These are phyloP conservation scores for Tulasnella sp. DNA, from an alignment of 768 basidiomycete species.

Conservation along the genomic window DNA sequence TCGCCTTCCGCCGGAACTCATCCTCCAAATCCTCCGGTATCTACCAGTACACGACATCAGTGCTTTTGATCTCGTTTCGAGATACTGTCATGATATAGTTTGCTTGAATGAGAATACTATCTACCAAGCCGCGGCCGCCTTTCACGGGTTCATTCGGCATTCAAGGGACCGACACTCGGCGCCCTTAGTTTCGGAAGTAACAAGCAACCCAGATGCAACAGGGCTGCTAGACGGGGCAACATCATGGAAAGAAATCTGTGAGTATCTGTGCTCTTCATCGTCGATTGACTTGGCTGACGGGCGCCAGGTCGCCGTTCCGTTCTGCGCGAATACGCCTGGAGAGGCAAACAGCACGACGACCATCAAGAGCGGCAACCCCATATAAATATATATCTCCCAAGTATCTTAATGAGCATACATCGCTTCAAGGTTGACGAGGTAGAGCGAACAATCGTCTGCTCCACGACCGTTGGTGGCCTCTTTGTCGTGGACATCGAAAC, in stretches of 20 bases:
- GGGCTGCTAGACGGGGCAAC: slow-evolving; percentile 48
- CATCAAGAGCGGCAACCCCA: not conserved
- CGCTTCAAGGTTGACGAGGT: slow-evolving; percentile 77
- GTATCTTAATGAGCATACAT: slow-evolving; percentile 44
- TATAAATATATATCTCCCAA: not conserved
- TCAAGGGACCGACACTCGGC: not conserved
- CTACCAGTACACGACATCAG: slow-evolving; percentile 55
- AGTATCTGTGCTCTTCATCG: slow-evolving; percentile 38
- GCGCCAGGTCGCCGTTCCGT: not conserved
- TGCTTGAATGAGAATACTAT: slow-evolving; percentile 53
- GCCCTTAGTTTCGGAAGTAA: slow-evolving; percentile 43
- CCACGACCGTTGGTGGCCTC: slow-evolving; percentile 59
- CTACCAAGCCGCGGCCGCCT: slow-evolving; percentile 59
- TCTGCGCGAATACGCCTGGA: slow-evolving; percentile 20
- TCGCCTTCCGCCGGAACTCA: slow-evolving; percentile 61
- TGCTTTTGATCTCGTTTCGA: slow-evolving; percentile 49
- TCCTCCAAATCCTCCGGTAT: slow-evolving; percentile 54
- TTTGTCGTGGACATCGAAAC: slow-evolving; percentile 58
- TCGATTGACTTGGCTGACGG: not conserved
- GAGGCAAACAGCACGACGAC: not conserved
- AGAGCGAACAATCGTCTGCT: slow-evolving; percentile 62
- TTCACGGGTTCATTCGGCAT: slow-evolving; percentile 52
- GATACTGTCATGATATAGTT: slow-evolving; percentile 55
- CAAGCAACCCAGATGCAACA: slow-evolving; percentile 43
- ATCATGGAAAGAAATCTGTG: slow-evolving; percentile 68